phyloP scores from a whole-genome alignment of 345 rosid genomes.

The Nasturtium officinale region DNA sequence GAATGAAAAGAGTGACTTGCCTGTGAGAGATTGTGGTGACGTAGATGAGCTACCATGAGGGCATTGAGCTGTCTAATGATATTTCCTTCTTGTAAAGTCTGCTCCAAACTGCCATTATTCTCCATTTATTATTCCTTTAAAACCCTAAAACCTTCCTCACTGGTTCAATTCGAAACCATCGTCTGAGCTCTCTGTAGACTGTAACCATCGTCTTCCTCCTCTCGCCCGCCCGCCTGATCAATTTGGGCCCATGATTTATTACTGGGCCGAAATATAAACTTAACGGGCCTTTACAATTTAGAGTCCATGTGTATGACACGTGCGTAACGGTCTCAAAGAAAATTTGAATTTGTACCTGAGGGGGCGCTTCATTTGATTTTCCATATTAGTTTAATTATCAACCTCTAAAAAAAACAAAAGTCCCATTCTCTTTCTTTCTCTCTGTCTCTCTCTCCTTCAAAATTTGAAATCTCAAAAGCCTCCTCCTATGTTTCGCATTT shows the following conservation, averaged over 20 bases:
- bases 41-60: slow-evolving; percentile 87
- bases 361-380: slow-evolving; percentile 62
- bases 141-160: slow-evolving; percentile 10
- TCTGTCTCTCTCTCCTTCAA: slow-evolving; percentile 17
- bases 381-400: slow-evolving; percentile 34
- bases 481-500: slow-evolving; percentile 18
- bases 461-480: slow-evolving; percentile 32
- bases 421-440: not conserved
- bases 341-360: slow-evolving; percentile 57
- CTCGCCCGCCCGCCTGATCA: not conserved
- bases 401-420: slow-evolving; percentile 16
- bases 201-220: slow-evolving; percentile 10
- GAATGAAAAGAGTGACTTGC: slow-evolving; percentile 36
- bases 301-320: slow-evolving; percentile 36
- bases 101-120: slow-evolving; percentile 52
- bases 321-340: slow-evolving; percentile 39
- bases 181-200: slow-evolving; percentile 26
- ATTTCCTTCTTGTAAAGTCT: slow-evolving; percentile 69
- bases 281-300: slow-evolving; percentile 2
- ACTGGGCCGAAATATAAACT: not conserved
- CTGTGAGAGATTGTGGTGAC: slow-evolving; percentile 72
- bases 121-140: slow-evolving; percentile 41
- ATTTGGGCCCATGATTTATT: not conserved
- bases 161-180: slow-evolving; percentile 24
- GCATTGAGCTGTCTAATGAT: slow-evolving; percentile 67